A percentile compares a stretch with the other conserved stretches of the same genome.
Evolutionary conservation across 768 basidiomycete species (phyloP).

Genomic region (Collybia nuda): DNA sequence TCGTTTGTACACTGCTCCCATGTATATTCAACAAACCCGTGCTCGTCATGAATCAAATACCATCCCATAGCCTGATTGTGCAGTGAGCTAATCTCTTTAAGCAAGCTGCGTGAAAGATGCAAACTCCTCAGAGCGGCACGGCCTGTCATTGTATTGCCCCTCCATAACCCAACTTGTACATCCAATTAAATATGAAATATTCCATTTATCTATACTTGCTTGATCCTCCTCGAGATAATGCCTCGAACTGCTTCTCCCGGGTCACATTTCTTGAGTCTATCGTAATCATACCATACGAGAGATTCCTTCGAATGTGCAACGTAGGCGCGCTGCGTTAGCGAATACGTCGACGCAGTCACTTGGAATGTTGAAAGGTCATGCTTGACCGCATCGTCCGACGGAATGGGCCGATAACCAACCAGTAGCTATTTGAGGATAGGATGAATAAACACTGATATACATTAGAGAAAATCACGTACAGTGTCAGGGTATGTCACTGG

Average conservation of each 20-base stretch:
- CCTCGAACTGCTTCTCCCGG: constrained; percentile 51
- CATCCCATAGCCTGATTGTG: no score
- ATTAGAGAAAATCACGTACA: constrained; percentile 34
- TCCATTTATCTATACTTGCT: background rate
- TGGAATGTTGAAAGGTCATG: constrained; percentile 45
- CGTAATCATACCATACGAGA: constrained; percentile 81
- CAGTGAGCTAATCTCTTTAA: background rate
- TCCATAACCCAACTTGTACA: no score
- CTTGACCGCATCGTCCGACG: constrained; percentile 14
- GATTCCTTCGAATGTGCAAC: constrained; percentile 66
- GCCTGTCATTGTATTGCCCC: no score
- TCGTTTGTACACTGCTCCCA: constrained; percentile 2
- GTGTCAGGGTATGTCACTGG: constrained; percentile 81
- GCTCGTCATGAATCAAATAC: background rate
- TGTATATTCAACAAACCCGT: background rate
- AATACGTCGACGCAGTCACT: constrained; percentile 58
- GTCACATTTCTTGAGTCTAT: constrained; percentile 59
- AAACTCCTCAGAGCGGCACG: no score
- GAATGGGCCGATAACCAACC: constrained; percentile 58
- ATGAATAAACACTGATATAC: background rate
- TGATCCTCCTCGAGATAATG: constrained; percentile 24
- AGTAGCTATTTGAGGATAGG: constrained; percentile 44
- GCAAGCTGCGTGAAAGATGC: no score
- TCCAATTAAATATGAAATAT: background rate
- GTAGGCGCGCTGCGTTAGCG: constrained; percentile 57